Evolutionary conservation across 768 basidiomycete genomes (phyloP).

Genomic region (Tephrocybe sp.): DNA sequence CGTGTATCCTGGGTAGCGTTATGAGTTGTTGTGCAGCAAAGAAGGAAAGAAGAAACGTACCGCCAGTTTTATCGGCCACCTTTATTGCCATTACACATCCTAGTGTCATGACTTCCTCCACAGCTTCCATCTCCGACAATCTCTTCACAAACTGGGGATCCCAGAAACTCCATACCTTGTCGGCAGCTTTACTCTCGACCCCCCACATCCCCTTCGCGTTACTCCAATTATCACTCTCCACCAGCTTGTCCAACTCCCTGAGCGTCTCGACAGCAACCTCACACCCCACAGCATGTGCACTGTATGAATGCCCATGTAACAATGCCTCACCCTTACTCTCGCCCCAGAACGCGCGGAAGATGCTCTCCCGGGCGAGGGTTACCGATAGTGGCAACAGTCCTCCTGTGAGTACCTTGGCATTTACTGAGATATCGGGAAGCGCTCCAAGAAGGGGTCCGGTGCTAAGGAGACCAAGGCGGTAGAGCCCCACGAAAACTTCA

Average conservation of each 20-base stretch:
- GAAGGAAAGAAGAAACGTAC: conserved; percentile 35
- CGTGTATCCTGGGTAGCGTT: conserved; percentile 39
- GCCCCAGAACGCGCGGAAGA: conserved; percentile 80
- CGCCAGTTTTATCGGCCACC: conserved; percentile 52
- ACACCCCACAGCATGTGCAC: conserved; percentile 91
- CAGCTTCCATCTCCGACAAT: conserved; percentile 52
- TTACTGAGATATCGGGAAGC: conserved; percentile 83
- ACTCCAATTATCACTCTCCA: conserved; percentile 54
- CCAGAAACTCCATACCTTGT: conserved; percentile 84
- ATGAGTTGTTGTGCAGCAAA: background rate
- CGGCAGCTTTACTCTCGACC: conserved; percentile 1
- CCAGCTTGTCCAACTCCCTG: conserved; percentile 52
- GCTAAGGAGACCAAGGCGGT: conserved; percentile 77
- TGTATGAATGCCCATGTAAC: conserved; percentile 94
- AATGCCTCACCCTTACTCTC: conserved; percentile 80
- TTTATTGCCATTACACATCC: conserved; percentile 85
- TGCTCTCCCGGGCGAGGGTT: conserved; percentile 76
- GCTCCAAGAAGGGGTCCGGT: conserved; percentile 64
- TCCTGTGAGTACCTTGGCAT: conserved; percentile 93
- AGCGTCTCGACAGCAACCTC: conserved; percentile 85
- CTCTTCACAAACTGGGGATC: conserved; percentile 63
- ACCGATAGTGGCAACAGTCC: conserved; percentile 85
- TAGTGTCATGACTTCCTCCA: conserved; percentile 81
- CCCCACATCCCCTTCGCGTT: conserved; percentile 61
- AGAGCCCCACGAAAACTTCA: conserved; percentile 93